Conservation (phyloP, 2,329 filamentous ascomycete genomes). For the Aspergillus tamarii region DNA sequence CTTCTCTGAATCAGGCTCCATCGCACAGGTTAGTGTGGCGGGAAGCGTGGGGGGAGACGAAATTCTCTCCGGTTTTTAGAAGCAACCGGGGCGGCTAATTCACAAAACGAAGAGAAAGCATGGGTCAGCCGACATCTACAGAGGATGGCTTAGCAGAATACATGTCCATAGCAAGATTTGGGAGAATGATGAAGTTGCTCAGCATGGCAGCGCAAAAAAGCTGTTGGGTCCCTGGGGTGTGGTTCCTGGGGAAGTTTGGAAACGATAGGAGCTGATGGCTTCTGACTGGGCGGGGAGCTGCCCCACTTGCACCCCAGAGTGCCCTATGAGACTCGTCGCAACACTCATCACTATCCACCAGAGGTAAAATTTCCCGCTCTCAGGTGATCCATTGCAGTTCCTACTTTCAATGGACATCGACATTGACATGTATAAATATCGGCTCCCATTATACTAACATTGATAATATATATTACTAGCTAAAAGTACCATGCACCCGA, state of each 20-base stretch:
- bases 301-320: neutral
- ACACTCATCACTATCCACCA: constrained; percentile 1
- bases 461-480: neutral
- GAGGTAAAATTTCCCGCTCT: constrained; percentile 3
- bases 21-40: constrained; percentile 14
- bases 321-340: constrained; percentile 5
- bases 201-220: constrained; percentile 6
- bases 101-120: neutral
- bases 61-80: neutral
- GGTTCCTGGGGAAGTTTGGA: constrained; percentile 5
- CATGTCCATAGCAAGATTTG: constrained; percentile 5
- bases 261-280: neutral
- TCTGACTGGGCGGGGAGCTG: constrained; percentile 1
- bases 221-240: neutral
- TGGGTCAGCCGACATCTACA: constrained; percentile 16
- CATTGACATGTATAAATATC: neutral
- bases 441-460: neutral
- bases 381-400: neutral
- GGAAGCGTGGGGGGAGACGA: constrained; percentile 6
- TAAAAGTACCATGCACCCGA: neutral
- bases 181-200: neutral
- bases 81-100: neutral
- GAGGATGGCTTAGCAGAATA: constrained; percentile 1
- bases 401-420: neutral
- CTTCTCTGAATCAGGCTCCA: constrained; percentile 31